phyloP scores from a whole-genome alignment of 169 alveolate species.

The Plasmodium chabaudi region DNA sequence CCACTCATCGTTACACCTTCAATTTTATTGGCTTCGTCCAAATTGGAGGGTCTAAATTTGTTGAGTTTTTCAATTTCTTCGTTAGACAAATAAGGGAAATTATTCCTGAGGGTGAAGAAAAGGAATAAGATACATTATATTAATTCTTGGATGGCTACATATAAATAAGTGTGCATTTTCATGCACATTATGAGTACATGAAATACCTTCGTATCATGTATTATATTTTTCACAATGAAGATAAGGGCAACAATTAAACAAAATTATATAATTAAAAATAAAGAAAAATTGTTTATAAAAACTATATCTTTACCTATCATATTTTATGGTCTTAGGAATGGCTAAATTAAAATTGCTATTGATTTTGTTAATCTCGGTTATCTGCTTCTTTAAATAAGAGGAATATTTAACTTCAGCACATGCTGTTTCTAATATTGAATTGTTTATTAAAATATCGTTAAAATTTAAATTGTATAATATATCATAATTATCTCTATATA shows the following conservation, averaged over 20 bases:
- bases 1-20: slow-evolving; percentile 84
- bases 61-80: slow-evolving; percentile 87
- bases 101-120: slow-evolving; percentile 6
- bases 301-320: slow-evolving; percentile 75
- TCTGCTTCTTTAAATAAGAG: slow-evolving; percentile 78
- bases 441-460: slow-evolving; percentile 20
- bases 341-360: slow-evolving; percentile 72
- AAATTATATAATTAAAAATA: too few relatives aligned
- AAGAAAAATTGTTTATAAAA: too few relatives aligned
- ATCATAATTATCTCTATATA: slow-evolving; percentile 6
- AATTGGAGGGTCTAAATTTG: slow-evolving; percentile 80
- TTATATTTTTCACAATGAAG: too few relatives aligned
- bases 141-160: not conserved
- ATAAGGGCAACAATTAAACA: too few relatives aligned
- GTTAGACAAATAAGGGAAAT: slow-evolving; percentile 77
- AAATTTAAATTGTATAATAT: not conserved
- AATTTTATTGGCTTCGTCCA: slow-evolving; percentile 80
- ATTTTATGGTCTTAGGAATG: slow-evolving; percentile 77
- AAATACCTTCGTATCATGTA: too few relatives aligned
- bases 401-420: slow-evolving; percentile 84
- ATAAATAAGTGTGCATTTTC: slow-evolving; percentile 4
- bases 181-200: not conserved
- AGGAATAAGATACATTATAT: too few relatives aligned
- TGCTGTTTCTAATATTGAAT: slow-evolving; percentile 67
- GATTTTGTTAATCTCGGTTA: slow-evolving; percentile 77